Base-by-base conservation (phyloP, 1,284 basidiomycete genomes). In the Microbotryum scabiosae region DNA sequence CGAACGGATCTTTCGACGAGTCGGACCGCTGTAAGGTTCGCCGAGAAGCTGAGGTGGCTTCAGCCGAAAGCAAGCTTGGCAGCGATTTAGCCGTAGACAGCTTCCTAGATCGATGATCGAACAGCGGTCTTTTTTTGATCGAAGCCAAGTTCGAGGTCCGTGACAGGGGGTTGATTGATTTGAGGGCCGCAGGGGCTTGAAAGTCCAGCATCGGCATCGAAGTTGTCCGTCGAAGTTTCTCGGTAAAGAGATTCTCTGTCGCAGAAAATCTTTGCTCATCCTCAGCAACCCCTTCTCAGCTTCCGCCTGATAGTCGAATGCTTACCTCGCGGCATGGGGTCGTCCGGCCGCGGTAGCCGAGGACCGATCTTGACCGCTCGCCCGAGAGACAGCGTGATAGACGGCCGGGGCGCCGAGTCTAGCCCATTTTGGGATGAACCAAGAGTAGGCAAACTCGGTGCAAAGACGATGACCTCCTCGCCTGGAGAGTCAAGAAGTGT, bases 281-380 rank as follows among this genome's bases (percentile, higher is more conserved):
- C 16, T 9, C 3, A 18, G 5, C 4, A 9, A 20, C 16, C 5
- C 2, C 44, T 3, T 47, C 25, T 23, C 16, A 6, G 20, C 1
- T 2, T 4, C 2, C 8, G 4, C 5, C 12, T 1, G 23, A 14
- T n/a, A 9, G 36, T 32, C 18, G 2, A 25, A 16, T 9, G 20
- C 54, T 23, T 5, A 68, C 66, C 66, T 58, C 66, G 64, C 41
- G 64, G 66, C 23, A 62, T 46, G 0, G 66, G 66, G 30, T 68
- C 66, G 26, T 68, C 66, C 2, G 66, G 66, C 5, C 66, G 62
- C 8, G 66, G 66, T 50, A 56, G 53, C 4, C 62, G 36, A 18
- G 44, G 30, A 2, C 36, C 46, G 0, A 51, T 28, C 7, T 54
- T 50, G 6, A 54, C 30, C 2, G 58, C 60, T 20, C 64, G 57